phyloP scores from a whole-genome alignment of 2,329 filamentous ascomycete species.

The Pyricularia pennisetigena region DNA sequence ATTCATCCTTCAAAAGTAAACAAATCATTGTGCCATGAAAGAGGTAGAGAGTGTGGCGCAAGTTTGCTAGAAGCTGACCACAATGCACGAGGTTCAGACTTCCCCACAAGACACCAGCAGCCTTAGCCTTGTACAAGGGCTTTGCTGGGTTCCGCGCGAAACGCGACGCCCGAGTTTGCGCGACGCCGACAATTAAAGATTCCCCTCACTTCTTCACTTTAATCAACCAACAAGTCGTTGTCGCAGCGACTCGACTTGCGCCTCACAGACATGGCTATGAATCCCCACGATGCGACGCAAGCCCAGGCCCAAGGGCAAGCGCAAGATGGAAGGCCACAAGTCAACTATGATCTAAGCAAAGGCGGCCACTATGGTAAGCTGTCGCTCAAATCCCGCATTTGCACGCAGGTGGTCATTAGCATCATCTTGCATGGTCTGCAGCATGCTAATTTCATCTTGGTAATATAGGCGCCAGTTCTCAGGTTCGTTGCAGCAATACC shows the following conservation, averaged over 20 bases:
- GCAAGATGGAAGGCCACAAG: conserved; percentile 38
- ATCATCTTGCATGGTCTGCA: neutral
- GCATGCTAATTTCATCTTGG: neutral
- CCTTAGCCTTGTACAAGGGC: neutral
- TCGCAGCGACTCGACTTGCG: neutral
- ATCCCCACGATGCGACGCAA: conserved; percentile 40
- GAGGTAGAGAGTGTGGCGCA: neutral
- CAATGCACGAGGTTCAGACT: neutral
- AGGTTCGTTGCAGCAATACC: conserved; percentile 37
- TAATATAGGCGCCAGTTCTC: conserved; percentile 52
- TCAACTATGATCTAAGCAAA: conserved; percentile 59
- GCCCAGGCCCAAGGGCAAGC: conserved; percentile 45
- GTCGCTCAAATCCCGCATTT: neutral
- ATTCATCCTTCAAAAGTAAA: conserved; percentile 3
- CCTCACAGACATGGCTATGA: conserved; percentile 31
- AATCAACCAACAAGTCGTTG: neutral
- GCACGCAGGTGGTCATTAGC: neutral
- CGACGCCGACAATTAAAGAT: neutral
- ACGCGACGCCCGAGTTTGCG: neutral
- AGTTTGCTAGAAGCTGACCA: neutral
- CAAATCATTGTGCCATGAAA: neutral
- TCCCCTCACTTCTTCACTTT: neutral
- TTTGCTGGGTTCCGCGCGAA: neutral
- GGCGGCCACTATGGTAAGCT: conserved; percentile 69
- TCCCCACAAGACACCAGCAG: neutral